Evolutionary conservation across 1,284 basidiomycete genomes (phyloP), one percentile per base, ranked within the genome.

Genomic region (Irpex rosettiformis): DNA sequence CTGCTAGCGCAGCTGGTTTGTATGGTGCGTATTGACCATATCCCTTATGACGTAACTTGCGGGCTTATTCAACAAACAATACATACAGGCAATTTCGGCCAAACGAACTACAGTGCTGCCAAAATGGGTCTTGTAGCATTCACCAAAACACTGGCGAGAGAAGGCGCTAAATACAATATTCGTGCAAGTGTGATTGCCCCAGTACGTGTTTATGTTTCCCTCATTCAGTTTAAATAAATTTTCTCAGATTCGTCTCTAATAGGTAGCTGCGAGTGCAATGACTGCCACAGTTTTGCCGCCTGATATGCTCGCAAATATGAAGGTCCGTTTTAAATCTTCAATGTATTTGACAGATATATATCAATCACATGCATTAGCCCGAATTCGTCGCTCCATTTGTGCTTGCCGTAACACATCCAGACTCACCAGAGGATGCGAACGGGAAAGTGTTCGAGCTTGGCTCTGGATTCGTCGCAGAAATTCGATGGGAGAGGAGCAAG

Each of bases 321-420:
- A 93, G 73, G 89, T 88, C 68, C 8, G 77, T 64, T 18, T 21
- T 30, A 6, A 48, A 53, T 24, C 53, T n/a, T 47, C 56, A 52
- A 56, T 53, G 49, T n/a, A 37, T 22, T 1, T 49, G 3, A 49
- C 54, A 30, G 30, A 27, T 6, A 48, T 37, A 18, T 40, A 54
- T 10, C 51, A 52, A 52, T 1, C n/a, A 55, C 43, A 10, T 53
- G 28, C 21, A 37, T 5, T 64, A 92, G 83, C 97, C 97, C 33
- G 93, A 94, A 70, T 94, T 90, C 65, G 91, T 99, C 52, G 95
- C 94, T 1, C 96, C 97, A 2, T 88, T 99, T 61, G 94, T 98
- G 51, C 88, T 83, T 25, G 91, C 85, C 3, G 75, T 91, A 18
- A 83, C 82, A 58, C 89, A 93, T 62, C 89, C 91, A 1, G 81